These are phyloP conservation scores for Orobanche coerulescens DNA, from an alignment of 257 asterid genomes.

Conservation along the genomic window DNA sequence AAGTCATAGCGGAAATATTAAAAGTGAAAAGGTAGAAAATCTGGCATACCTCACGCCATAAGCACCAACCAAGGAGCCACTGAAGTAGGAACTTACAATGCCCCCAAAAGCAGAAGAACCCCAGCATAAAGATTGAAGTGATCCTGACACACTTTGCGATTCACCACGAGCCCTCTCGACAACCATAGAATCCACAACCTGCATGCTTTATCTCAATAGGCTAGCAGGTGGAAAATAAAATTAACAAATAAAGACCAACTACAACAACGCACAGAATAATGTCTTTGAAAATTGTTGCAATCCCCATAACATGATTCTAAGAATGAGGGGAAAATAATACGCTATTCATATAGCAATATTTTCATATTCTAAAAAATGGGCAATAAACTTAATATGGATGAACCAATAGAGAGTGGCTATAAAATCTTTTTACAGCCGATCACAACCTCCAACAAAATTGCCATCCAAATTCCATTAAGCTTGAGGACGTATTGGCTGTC, in stretches of 20 bases:
- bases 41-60: conserved; percentile 85
- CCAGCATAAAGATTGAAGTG: conserved; percentile 98
- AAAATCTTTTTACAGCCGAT: background rate
- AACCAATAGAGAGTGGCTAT: background rate
- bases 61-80: conserved; percentile 92
- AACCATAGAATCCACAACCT: conserved; percentile 99
- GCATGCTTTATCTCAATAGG: conserved; percentile 26
- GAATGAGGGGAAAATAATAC: background rate
- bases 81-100: conserved; percentile 91
- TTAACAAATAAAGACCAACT: conserved; percentile 3
- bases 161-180: conserved; percentile 99
- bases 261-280: conserved; percentile 8
- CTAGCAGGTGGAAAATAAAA: conserved; percentile 2
- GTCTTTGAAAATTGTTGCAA: background rate
- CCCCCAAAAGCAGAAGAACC: conserved; percentile 98
- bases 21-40: conserved; percentile 11
- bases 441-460: background rate
- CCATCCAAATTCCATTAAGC: background rate
- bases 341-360: background rate
- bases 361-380: background rate
- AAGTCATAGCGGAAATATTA: no score
- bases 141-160: conserved; percentile 95
- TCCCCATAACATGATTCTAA: background rate
- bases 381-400: background rate
- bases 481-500: background rate